These are phyloP conservation scores for Suillus subaureus DNA, from an alignment of 768 basidiomycete species.

Conservation along the genomic window DNA sequence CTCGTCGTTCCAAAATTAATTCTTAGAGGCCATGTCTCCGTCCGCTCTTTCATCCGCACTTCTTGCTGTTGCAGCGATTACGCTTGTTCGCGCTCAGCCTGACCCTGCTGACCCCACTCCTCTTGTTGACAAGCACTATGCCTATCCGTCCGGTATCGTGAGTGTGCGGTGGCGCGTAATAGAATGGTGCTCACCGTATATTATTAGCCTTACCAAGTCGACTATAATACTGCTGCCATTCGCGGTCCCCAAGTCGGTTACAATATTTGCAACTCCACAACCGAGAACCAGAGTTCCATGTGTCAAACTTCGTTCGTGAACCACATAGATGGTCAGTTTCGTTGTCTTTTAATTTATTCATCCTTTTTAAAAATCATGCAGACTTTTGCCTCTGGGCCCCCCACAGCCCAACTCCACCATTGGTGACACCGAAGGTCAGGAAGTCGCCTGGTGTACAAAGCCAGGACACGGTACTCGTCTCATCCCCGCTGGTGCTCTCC, in stretches of 20 bases:
- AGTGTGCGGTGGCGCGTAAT: slow-evolving; percentile 11
- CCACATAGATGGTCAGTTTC: slow-evolving; percentile 45
- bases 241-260: slow-evolving; percentile 67
- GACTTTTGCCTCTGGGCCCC: slow-evolving; percentile 77
- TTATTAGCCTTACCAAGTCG: slow-evolving; percentile 52
- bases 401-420: slow-evolving; percentile 53
- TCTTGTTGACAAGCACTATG: slow-evolving; percentile 47
- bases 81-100: slow-evolving; percentile 34
- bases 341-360: background rate
- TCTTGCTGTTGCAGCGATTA: slow-evolving; percentile 36
- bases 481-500: slow-evolving; percentile 66
- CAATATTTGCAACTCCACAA: slow-evolving; percentile 69
- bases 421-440: slow-evolving; percentile 66
- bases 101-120: slow-evolving; percentile 48
- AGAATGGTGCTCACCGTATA: background rate
- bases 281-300: slow-evolving; percentile 57
- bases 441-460: slow-evolving; percentile 81
- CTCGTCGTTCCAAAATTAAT: slow-evolving; percentile 2
- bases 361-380: slow-evolving; percentile 39
- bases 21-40: slow-evolving; percentile 37
- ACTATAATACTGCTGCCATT: slow-evolving; percentile 36
- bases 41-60: slow-evolving; percentile 46
- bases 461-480: slow-evolving; percentile 69
- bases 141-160: slow-evolving; percentile 48
- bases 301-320: slow-evolving; percentile 76